Base-by-base conservation (phyloP, 192 early-diverging fungal species). In the Podila horticola region DNA sequence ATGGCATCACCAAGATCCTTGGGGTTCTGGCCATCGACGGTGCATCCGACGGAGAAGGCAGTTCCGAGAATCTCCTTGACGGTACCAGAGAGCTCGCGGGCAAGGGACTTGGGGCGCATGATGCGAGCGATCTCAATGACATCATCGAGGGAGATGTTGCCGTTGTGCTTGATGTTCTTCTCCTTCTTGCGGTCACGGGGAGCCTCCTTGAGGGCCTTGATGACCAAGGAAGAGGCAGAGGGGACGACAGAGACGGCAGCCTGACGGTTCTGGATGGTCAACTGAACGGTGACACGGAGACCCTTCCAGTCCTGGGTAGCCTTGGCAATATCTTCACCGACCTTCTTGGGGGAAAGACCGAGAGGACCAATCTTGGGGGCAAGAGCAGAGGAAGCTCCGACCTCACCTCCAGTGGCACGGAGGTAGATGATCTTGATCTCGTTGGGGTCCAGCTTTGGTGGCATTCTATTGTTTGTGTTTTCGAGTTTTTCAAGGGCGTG, bases 321-420 rank as follows among this genome's bases (percentile, higher is more conserved):
- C 93, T 99, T 99, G 91, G 98, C 98, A 79, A 99, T 99, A 86
- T 99, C 98, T 91, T 99, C 98, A 91, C 98, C 98, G 66, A 97
- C 94, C 93, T 99, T 99, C 93, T 99, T 99, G 90, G 98, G 98
- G 64, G 97, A 95, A 71, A 93, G 88, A 98, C 98, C 98, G 79
- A 99, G 95, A 83, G 98, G 98, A 96, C 98, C 98, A 76, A 99
- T 95, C 94, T 99, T 99, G 86, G 98, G 97, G 64, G 98, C 98
- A 64, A 99, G 92, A 57, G 96, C 96, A 83, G 94, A 95, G 83
- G 95, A 96, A 89, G 95, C 94, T 90, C 94, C 95, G 82, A 98
- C 97, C 85, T 88, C 97, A 90, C 97, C 97, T 92, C 98, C 98
- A 82, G 96, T 97, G 76, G 96, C 91, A 82, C 98, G 93, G 88